Evolutionary conservation across 1,139 yeast species (phyloP), one percentile per base, ranked within the genome.

Genomic region (Saccharomyces pastorianus): DNA sequence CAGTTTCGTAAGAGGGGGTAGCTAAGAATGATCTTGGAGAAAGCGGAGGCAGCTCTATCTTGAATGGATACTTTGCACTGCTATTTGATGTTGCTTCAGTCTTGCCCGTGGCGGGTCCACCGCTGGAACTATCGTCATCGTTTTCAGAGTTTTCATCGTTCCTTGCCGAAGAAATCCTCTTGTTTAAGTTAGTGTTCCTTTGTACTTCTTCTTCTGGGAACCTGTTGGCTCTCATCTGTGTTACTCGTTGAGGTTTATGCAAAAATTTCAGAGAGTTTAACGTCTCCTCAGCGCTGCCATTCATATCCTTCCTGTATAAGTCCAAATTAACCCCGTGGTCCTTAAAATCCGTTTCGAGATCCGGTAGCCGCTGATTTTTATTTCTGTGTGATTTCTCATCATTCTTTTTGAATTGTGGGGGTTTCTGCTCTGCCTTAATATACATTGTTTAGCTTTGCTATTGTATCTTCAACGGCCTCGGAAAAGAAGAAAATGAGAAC

Each of bases 11-110:
- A n/a, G 14, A 32, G 6, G 5, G 23, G 23, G 23, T 13, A 3
- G 38, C 14, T 32, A 32, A 2, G 20, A 9, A 6, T 9, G 38
- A 32, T 32, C 14, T 32, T 13, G 38, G 38, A 13, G 38, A 32
- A 32, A 32, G 38, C n/a, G 38, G 38, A 32, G 38, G 38, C 14
- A 32, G 38, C 4, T 32, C 38, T 32, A 32, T 32, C 38, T 32
- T 32, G 47, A 44, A 23, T 4, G 47, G 28, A 44, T 9, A 13
- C 47, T 23, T 23, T 44, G 47, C 47, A 11, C 47, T 23, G 47
- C 47, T 2, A 20, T 2, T 53, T 75, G 88, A 52, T 3, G 38
- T 32, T 32, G 2, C 38, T 32, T 6, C 38, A 13, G 38, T 32
- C n/a, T 13, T 53, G 31, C 11, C 29, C n/a, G 6, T 38, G 27